Base-by-base conservation (phyloP, 805 yeast species). In the Nakazawaea populi region DNA sequence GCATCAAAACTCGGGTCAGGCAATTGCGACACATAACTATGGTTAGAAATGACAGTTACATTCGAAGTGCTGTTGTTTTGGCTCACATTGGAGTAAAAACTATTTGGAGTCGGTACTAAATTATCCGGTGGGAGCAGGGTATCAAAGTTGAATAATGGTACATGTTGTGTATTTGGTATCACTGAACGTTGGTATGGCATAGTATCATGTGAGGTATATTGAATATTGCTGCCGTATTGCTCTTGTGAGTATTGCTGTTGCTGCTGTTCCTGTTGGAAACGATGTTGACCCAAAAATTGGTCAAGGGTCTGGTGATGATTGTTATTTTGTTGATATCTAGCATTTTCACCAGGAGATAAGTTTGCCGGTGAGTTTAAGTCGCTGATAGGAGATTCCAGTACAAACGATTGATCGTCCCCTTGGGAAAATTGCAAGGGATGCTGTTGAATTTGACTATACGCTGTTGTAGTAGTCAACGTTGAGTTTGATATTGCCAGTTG, bases 51-150 rank as follows among this genome's bases (percentile, higher is more conserved):
- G 8, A 42, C 42, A 6, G 50, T 47, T n/a, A 42, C n/a, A 30
- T 48, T 48, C 5, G 49, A 46, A 12, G 34, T 46, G n/a, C 44
- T 46, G 29, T 40, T 35, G 14, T 47, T 41, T 28, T 34, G 41
- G 11, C 30, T n/a, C 5, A 14, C 12, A 46, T 31, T 40, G 11
- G 49, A 31, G 30, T 47, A 47, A 30, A 47, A 47, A 6, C 12
- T n/a, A 34, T 47, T 47, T 7, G 35, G 8, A 40, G 6, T 40
- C 14, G 45, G 39, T 28, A 27, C 12, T 41, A 47, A 47, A 12
- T 47, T 6, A 27, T 48, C 44, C 11, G 35, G 41, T 6, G 35
- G 29, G 8, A 44, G 29, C 5, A 46, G 51, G 12, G 51, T 30
- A 27, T 47, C 51, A 29, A 47, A 47, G 30, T 35, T 40, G 37